Evolutionary conservation across 768 basidiomycete genomes (phyloP).

Genomic region (Trametes punicea): DNA sequence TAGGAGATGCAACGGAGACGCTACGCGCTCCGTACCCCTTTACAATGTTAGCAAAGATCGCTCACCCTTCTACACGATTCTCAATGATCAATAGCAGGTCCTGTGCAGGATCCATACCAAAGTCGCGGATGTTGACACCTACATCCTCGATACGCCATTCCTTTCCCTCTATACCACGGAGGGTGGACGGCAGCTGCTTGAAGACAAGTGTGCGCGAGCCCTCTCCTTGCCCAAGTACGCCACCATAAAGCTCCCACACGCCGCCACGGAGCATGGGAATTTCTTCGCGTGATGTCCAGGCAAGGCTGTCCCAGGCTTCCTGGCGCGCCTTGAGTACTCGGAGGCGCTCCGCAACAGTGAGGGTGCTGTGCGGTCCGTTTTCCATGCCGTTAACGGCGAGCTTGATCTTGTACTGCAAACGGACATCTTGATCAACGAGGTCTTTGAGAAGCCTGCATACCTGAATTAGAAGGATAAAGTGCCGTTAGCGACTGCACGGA

Average conservation of each 20-base stretch:
- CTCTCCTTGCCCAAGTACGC: constrained; percentile 46
- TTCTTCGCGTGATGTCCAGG: constrained; percentile 10
- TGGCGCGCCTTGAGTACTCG: constrained; percentile 32
- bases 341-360: constrained; percentile 35
- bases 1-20: background rate
- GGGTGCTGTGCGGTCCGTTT: constrained; percentile 33
- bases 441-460: constrained; percentile 19
- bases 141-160: constrained; percentile 40
- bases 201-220: constrained; percentile 37
- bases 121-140: constrained; percentile 46
- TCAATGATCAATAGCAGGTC: constrained; percentile 57
- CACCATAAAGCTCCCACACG: constrained; percentile 59
- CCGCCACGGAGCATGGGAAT: constrained; percentile 42
- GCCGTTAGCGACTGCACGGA: background rate
- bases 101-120: constrained; percentile 64
- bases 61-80: constrained; percentile 19
- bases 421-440: constrained; percentile 15
- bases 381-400: constrained; percentile 42
- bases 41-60: background rate
- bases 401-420: constrained; percentile 27
- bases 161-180: constrained; percentile 44
- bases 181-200: constrained; percentile 46
- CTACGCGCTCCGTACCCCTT: no score
- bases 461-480: constrained; percentile 11
- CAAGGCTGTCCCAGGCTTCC: constrained; percentile 22